Base-by-base conservation (phyloP, 2,329 filamentous ascomycete species). In the Fusarium kyushuense region DNA sequence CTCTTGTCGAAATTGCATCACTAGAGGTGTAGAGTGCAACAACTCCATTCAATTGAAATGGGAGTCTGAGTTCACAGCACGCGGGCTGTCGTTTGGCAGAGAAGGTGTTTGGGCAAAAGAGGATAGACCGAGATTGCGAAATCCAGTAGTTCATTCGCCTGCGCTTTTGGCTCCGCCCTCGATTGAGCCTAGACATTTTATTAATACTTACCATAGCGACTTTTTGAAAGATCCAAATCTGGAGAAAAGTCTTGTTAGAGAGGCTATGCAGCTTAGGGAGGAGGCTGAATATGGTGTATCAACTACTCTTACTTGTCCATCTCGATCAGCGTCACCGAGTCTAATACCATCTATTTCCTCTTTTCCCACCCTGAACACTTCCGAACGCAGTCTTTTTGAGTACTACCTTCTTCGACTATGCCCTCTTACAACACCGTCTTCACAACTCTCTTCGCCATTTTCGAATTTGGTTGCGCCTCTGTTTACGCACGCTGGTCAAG, bases 101-200 rank as follows among this genome's bases (percentile, higher is more conserved):
- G 69, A 72, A 25, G 75, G 75, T 5, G 72, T 76, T 14, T 77
- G 75, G 75, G 58, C 66, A 6, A 76, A 75, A 19, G 60, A 61
- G 14, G 35, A 54, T 35, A 33, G 7, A 9, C 32, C 54, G 1
- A 52, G 41, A 11, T 53, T 36, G 11, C 35, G 56, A 1, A 46
- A 41, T 4, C 66, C 58, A 4, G 33, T 54, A 1, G 32, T 47
- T 23, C 45, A 53, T 12, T 27, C 45, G 1, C 46, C 55, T 3
- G 21, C 25, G 9, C 23, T 36, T 16, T 17, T 67, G 14, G 27
- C 32, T n/a, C 27, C 27, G 3, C 59, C 55, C 6, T 48, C 36
- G 4, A 7, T 66, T 54, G 60, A 52, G 13, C 51, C 67, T 3
- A 43, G 54, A 6, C 68, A 70, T 49, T 70, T 70, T 17, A 71